Evolutionary conservation across 495 filamentous ascomycete species (phyloP), one percentile per base, ranked within the genome.

Genomic region (Mytilinidion resinicola): DNA sequence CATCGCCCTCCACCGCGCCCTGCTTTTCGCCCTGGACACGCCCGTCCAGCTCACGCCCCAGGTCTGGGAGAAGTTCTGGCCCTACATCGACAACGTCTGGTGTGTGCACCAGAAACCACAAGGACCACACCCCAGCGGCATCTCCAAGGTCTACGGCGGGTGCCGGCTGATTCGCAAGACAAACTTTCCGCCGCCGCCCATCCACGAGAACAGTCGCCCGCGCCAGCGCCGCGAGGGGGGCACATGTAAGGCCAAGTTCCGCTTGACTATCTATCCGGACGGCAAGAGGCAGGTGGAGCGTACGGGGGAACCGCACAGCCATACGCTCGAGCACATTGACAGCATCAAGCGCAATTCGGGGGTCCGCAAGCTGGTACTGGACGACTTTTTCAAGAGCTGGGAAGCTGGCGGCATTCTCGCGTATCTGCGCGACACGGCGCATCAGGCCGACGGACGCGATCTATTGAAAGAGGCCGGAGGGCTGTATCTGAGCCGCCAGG

Each of bases 321-420:
- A 61, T 55, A 51, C 37, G 1, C 39, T 64, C 5, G 57, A 64
- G n/a, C 49, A 60, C 30, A 64, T 64, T 44, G 62, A 64, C 51
- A 30, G 17, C 9, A 46, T 61, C 4, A 64, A 61, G 53, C 41
- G 57, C 46, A 60, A 60, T 33, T 51, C 30, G 5, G 57, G 48
- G 7, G 53, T 64, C 2, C 11, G 62, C 41, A 37, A 25, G 11
- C 47, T 64, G 14, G 57, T 64, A 6, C 57, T 61, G 36, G 53
- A 64, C 44, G 52, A 56, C 25, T 64, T 64, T 52, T 64, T 64
- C 57, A 57, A 61, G 53, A 36, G 19, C 20, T 60, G 62, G 62
- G 62, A 64, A 34, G 62, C 62, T 46, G 53, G 57, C 19, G 62
- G 57, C 1, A 64, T 64, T 8, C 53, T 61, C 1, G 62, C 62